Evolutionary conservation across 2,329 filamentous ascomycete genomes (phyloP), one percentile per base, ranked within the genome.

Genomic region (Verticillium alfalfae): DNA sequence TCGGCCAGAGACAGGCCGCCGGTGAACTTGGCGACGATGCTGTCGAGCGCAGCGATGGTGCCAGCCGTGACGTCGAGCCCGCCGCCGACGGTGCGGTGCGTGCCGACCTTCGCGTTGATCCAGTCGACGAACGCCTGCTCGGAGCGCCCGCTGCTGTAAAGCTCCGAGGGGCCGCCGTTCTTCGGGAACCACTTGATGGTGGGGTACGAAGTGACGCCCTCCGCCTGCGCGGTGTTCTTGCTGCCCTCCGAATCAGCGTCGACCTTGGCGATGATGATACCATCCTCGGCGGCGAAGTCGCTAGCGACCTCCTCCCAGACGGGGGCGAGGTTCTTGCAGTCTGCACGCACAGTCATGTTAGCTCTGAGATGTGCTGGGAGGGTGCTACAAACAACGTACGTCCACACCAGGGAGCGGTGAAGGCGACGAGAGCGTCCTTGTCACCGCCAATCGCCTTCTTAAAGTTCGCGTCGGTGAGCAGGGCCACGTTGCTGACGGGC

Each of bases 111-210:
- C 69, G 88, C 83, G 82, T 99, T 99, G 77, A 99, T 74, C 80
- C 90, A 99, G 5, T 84, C 76, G 67, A 98, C 76, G 52, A 99
- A 81, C 66, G 88, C 90, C 56, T 84, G 81, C 81, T 97, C 92
- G 58, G 81, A 81, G 67, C 95, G 93, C 65, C 85, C 91, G 64
- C 90, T 89, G 60, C 82, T 79, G 84, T 97, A 99, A 56, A 81
- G 73, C 69, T 88, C 83, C 56, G 87, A 76, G 71, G 90, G 87
- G 66, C 84, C 90, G 72, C 88, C 91, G 69, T 93, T 93, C 75
- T 90, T 90, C 68, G 92, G 86, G 85, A 97, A 99, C 86, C 89
- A 99, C 81, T 97, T 97, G 82, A 99, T 97, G 65, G 95, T 99
- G 58, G 95, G 95, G 84, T 96, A 99, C 39, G 90, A 92, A 61